Base-by-base conservation (phyloP, 2,329 filamentous ascomycete genomes). In the Fusarium cicatricum region DNA sequence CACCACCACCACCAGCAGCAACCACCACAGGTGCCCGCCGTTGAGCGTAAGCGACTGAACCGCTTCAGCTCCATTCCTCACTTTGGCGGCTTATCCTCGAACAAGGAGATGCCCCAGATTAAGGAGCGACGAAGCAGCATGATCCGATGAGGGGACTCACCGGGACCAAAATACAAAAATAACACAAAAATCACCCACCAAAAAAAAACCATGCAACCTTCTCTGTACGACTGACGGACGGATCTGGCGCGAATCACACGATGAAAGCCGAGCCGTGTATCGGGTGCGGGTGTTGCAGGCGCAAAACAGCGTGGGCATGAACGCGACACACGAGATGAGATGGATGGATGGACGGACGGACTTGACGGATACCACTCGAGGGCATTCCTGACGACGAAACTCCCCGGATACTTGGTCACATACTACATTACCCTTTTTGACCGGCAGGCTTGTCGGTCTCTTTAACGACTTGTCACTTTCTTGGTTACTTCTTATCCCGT, bases 41-140 rank as follows among this genome's bases (percentile, higher is more conserved):
- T 38, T 32, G 71, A 74, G 60, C 78, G 81, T 62, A 85, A 83
- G 77, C 75, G 77, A 52, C 60, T 83, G 66, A 82, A 82, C 74
- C 77, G 83, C 45, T 81, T 84, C 74, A 83, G 80, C 56, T 80
- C 81, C 21, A 84, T 86, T 74, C 79, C 83, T 4, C 79, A 80
- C 39, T 85, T 86, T 51, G 80, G 81, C 16, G 62, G 69, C 38
- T 60, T 53, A 32, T 79, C 77, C 11, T 54, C 62, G 39, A 69
- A 66, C 36, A 75, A 75, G 72, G 71, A 74, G 47, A 71, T 66
- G 58, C 66, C 71, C 16, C 63, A 70, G 21, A 64, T 71, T 11
- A 65, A 74, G 19, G 75, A 81, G 58, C 80, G 80, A 73, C 74
- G 78, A 58, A 69, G 73, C 54, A 77, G 75, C 71, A 74, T 73